These are phyloP conservation scores for Inga laurina DNA, from an alignment of 306 rosid species.

Conservation along the genomic window DNA sequence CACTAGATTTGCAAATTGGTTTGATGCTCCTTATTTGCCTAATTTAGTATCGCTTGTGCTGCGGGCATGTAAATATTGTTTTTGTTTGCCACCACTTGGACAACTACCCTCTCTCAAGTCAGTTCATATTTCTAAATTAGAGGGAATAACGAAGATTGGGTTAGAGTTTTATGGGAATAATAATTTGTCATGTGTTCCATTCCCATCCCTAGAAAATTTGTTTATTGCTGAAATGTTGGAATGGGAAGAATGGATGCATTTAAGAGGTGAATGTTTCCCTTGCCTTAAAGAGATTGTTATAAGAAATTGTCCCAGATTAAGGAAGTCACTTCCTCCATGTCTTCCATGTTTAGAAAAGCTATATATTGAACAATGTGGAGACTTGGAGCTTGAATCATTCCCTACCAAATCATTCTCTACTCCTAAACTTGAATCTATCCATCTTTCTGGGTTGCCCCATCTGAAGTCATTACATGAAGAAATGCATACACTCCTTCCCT, in stretches of 20 bases:
- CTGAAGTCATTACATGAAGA: background rate
- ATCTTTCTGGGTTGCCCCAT: background rate
- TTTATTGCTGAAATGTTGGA: background rate
- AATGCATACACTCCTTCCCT: background rate
- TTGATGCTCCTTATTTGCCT: background rate
- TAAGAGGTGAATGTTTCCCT: conserved; percentile 10
- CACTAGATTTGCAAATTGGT: background rate
- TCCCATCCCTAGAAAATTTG: background rate
- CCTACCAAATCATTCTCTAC: background rate
- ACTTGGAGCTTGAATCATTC: conserved; percentile 1
- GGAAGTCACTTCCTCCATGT: background rate
- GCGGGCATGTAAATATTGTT: background rate
- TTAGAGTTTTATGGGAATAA: background rate
- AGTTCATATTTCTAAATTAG: background rate
- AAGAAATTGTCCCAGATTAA: background rate
- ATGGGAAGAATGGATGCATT: conserved; percentile 21
- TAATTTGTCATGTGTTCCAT: background rate
- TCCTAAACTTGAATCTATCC: background rate
- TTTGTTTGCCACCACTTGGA: background rate
- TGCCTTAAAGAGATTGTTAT: background rate
- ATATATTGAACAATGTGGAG: background rate
- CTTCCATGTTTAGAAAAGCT: conserved; percentile 12
- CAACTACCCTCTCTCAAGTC: background rate
- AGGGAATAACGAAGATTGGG: background rate
- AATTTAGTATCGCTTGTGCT: background rate